Conservation (phyloP, 176 grass and related monocot genomes). For the Paspalum vaginatum region DNA sequence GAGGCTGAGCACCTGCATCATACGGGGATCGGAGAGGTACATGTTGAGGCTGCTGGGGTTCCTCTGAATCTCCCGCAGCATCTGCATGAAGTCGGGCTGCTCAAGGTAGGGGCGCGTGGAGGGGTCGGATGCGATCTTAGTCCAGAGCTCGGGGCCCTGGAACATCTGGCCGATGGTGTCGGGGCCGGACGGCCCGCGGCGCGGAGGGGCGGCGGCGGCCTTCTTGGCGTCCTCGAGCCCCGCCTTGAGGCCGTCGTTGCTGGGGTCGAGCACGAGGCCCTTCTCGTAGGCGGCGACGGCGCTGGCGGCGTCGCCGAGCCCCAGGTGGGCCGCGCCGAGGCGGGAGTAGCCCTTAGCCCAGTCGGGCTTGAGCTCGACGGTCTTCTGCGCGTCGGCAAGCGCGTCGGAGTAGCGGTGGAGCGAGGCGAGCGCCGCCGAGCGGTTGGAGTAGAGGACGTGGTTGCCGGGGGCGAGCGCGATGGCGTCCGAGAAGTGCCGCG, state of each 20-base stretch:
- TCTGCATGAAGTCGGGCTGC: slow-evolving; percentile 85
- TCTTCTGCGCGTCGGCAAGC: slow-evolving; percentile 80
- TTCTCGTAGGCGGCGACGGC: slow-evolving; percentile 78
- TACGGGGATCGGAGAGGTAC: slow-evolving; percentile 80
- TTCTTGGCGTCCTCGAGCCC: slow-evolving; percentile 74
- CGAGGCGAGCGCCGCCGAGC: slow-evolving; percentile 93
- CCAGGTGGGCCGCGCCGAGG: slow-evolving; percentile 85
- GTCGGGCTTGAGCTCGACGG: slow-evolving; percentile 86
- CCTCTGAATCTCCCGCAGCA: slow-evolving; percentile 86
- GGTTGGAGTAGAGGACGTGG: slow-evolving; percentile 97
- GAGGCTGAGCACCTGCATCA: slow-evolving; percentile 95
- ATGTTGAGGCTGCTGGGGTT: slow-evolving; percentile 75
- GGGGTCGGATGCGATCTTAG: slow-evolving; percentile 80
- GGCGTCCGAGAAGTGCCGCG: slow-evolving; percentile 70
- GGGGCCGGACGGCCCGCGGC: slow-evolving; percentile 40
- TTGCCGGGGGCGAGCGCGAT: slow-evolving; percentile 65
- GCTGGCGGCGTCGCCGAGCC: slow-evolving; percentile 60
- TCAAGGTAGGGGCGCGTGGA: slow-evolving; percentile 74
- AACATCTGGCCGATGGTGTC: slow-evolving; percentile 78
- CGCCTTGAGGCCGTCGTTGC: slow-evolving; percentile 73
- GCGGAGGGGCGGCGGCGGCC: slow-evolving; percentile 41
- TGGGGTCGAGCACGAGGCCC: slow-evolving; percentile 78
- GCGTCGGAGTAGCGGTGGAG: slow-evolving; percentile 83
- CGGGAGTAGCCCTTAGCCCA: slow-evolving; percentile 99
- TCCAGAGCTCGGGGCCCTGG: slow-evolving; percentile 94